phyloP scores from a whole-genome alignment of 2,329 filamentous ascomycete species.

The Colletotrichum eleusines region DNA sequence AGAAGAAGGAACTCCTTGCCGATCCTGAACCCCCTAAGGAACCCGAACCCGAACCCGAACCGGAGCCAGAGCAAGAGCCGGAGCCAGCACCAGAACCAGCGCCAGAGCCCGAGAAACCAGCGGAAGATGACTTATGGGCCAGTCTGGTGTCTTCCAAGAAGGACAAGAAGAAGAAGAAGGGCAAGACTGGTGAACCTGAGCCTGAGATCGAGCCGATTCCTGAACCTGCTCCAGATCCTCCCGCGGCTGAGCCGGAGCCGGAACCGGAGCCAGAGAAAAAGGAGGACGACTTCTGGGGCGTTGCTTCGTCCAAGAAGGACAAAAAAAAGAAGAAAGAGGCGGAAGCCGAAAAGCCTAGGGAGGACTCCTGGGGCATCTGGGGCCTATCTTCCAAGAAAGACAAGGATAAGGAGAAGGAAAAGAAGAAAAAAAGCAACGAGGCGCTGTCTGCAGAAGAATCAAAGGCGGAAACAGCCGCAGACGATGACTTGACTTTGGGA shows the following conservation, averaged over 20 bases:
- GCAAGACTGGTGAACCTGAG: slow-evolving; percentile 42
- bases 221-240: slow-evolving; percentile 33
- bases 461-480: slow-evolving; percentile 25
- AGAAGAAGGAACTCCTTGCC: slow-evolving; percentile 49
- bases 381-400: slow-evolving; percentile 46
- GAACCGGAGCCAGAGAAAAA: slow-evolving; percentile 50
- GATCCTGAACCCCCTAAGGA: slow-evolving; percentile 43
- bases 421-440: slow-evolving; percentile 48
- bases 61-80: slow-evolving; percentile 42
- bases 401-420: slow-evolving; percentile 46
- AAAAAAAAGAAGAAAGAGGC: slow-evolving; percentile 49
- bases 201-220: slow-evolving; percentile 9
- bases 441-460: slow-evolving; percentile 43
- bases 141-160: slow-evolving; percentile 47
- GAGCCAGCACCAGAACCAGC: slow-evolving; percentile 33
- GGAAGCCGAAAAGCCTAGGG: slow-evolving; percentile 42
- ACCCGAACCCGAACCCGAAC: slow-evolving; percentile 39
- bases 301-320: slow-evolving; percentile 49
- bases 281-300: slow-evolving; percentile 49
- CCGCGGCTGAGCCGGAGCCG: slow-evolving; percentile 43
- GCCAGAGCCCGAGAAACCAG: slow-evolving; percentile 33
- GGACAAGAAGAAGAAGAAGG: slow-evolving; percentile 52
- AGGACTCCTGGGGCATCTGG: slow-evolving; percentile 44
- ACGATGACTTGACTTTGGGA: slow-evolving; percentile 42
- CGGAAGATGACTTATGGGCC: slow-evolving; percentile 51